Conservation (phyloP, 352 stramenopile species). For the Pythium guiyangense region DNA sequence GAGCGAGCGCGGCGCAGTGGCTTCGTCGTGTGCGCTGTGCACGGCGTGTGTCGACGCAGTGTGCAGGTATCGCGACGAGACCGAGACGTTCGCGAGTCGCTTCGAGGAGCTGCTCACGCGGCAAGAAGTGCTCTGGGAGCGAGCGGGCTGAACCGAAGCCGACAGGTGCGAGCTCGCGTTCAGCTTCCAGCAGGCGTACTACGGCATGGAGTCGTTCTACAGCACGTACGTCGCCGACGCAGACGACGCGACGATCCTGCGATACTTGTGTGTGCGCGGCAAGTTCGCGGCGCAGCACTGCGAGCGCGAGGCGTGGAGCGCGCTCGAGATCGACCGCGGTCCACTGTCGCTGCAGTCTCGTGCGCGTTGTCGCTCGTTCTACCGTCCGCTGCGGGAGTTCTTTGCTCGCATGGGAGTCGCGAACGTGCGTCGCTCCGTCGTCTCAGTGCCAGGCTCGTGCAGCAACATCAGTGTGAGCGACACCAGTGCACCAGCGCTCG, state of each 20-base stretch:
- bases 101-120: conserved; percentile 12
- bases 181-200: conserved; percentile 18
- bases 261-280: not conserved
- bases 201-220: conserved; percentile 12
- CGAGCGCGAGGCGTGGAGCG: not conserved
- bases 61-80: conserved; percentile 16
- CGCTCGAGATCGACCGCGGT: not conserved
- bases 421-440: not conserved
- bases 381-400: conserved; percentile 3
- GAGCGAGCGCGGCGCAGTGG: not conserved
- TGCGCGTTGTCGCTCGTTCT: not conserved
- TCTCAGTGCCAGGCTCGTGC: not conserved
- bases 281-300: not conserved
- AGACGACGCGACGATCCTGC: too few relatives aligned
- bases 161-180: conserved; percentile 15
- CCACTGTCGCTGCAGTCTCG: conserved; percentile 1
- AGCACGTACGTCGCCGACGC: too few relatives aligned
- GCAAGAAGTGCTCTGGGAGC: conserved; percentile 13
- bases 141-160: conserved; percentile 1
- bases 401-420: not conserved
- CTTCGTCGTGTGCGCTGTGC: conserved; percentile 5
- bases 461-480: too few relatives aligned
- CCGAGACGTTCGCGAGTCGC: conserved; percentile 11
- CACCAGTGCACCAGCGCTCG: not conserved
- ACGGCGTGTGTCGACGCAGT: conserved; percentile 9